Conservation (phyloP, 768 basidiomycete species). For the Suillus plorans region DNA sequence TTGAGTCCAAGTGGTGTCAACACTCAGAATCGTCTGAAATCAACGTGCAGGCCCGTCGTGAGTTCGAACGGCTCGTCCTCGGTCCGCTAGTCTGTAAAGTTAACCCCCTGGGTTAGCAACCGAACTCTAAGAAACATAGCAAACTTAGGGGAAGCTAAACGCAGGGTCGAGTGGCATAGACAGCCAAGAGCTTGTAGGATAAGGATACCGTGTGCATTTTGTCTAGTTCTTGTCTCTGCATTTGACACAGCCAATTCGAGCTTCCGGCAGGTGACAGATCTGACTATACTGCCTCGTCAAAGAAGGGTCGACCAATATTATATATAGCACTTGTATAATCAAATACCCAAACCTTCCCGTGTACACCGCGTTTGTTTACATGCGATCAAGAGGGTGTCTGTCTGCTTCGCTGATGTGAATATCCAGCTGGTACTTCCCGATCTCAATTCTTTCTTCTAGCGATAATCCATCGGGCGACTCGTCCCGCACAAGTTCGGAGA, state of each 20-base stretch:
- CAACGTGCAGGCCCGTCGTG: not conserved
- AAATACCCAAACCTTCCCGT: conserved; percentile 22
- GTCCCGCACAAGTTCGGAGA: conserved; percentile 31
- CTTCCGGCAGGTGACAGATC: not conserved
- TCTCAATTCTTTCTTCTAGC: conserved; percentile 29
- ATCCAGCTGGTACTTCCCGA: conserved; percentile 37
- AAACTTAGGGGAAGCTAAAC: not conserved
- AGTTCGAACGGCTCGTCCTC: not conserved
- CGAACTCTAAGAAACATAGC: not conserved
- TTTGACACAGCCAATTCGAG: not conserved
- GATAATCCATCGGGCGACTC: conserved; percentile 33
- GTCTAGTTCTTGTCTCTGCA: not conserved
- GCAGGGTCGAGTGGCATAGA: not conserved
- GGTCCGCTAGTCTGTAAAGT: not conserved
- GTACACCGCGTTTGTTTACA: conserved; percentile 33
- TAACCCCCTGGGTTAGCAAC: not conserved
- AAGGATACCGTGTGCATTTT: not conserved
- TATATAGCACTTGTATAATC: conserved; percentile 13
- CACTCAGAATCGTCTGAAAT: not conserved
- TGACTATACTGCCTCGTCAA: not conserved
- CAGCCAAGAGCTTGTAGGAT: not conserved
- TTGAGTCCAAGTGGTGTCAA: not conserved
- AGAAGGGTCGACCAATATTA: not conserved
- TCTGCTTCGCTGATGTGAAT: conserved; percentile 75
- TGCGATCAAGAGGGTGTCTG: conserved; percentile 69